These are phyloP conservation scores for Heliosperma pusillum DNA, from an alignment of 148 eudicot genomes.

Conservation along the genomic window DNA sequence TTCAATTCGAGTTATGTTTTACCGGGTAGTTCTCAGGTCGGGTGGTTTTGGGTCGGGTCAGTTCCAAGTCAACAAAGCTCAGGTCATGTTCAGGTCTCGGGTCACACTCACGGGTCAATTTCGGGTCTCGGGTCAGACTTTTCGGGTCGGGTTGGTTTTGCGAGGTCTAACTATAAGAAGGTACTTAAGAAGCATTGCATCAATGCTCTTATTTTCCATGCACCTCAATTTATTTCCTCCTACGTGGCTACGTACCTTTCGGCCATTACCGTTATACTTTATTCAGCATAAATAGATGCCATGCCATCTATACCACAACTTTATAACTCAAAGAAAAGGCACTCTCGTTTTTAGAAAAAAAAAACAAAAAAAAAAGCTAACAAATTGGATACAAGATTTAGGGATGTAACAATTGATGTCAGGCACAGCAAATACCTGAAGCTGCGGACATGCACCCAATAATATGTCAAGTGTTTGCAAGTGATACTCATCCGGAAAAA, in stretches of 20 bases:
- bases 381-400: not conserved
- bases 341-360: too few species aligned
- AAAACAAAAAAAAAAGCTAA: too few species aligned
- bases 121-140: too few species aligned
- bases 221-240: not conserved
- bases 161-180: not conserved
- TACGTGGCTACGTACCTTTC: not conserved
- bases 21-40: too few species aligned
- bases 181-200: not conserved
- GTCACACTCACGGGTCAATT: too few species aligned
- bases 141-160: too few species aligned
- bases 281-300: not conserved
- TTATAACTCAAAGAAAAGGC: not conserved
- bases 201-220: not conserved
- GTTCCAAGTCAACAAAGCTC: too few species aligned
- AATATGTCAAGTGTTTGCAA: conserved; percentile 88
- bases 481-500: conserved; percentile 99
- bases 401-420: not conserved
- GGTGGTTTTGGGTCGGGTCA: too few species aligned
- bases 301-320: not conserved
- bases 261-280: not conserved
- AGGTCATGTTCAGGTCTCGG: too few species aligned
- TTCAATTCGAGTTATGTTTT: too few species aligned
- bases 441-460: conserved; percentile 92
- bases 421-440: conserved; percentile 53